Percentiles rank a stretch among this genome's conserved stretches.
phyloP scores from a whole-genome alignment of 2,329 filamentous ascomycete species.

The Lanzia echinophila region DNA sequence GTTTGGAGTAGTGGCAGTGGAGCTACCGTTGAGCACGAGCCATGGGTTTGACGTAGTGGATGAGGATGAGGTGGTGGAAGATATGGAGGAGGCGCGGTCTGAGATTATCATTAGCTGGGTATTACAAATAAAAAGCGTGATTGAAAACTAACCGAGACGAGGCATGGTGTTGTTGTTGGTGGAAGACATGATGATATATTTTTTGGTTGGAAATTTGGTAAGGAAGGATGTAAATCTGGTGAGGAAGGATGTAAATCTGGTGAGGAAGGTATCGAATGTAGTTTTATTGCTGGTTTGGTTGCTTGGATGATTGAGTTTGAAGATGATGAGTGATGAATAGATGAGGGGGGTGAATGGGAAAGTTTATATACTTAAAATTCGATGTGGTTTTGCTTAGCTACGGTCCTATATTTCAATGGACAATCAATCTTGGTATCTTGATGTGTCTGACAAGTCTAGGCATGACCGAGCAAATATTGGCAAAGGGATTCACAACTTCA shows the following conservation, averaged over 20 bases:
- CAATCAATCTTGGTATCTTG: not conserved
- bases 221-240: not conserved
- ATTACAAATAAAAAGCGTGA: not conserved
- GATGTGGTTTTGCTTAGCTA: no score
- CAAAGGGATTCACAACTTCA: slow-evolving; percentile 5
- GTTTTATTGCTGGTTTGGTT: not conserved
- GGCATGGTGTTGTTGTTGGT: not conserved
- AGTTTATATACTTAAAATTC: slow-evolving; percentile 4
- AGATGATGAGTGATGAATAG: slow-evolving; percentile 6
- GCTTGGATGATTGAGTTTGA: not conserved
- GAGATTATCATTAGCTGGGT: not conserved
- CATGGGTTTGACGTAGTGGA: not conserved
- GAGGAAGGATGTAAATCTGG: not conserved
- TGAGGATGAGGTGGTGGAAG: not conserved
- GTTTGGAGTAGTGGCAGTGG: not conserved
- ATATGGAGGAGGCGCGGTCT: slow-evolving; percentile 7
- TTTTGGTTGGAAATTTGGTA: not conserved
- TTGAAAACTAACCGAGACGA: slow-evolving; percentile 3
- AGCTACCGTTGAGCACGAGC: slow-evolving; percentile 5
- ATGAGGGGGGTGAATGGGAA: not conserved
- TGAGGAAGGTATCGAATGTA: not conserved
- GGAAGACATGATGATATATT: slow-evolving; percentile 8
- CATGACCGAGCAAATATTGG: not conserved
- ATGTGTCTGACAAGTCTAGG: slow-evolving; percentile 6
- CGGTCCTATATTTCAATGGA: not conserved